A percentile compares a stretch with the other conserved stretches of the same genome.
phyloP scores from a whole-genome alignment of 192 early-diverging fungal genomes.

The Linnemannia hyalina region DNA sequence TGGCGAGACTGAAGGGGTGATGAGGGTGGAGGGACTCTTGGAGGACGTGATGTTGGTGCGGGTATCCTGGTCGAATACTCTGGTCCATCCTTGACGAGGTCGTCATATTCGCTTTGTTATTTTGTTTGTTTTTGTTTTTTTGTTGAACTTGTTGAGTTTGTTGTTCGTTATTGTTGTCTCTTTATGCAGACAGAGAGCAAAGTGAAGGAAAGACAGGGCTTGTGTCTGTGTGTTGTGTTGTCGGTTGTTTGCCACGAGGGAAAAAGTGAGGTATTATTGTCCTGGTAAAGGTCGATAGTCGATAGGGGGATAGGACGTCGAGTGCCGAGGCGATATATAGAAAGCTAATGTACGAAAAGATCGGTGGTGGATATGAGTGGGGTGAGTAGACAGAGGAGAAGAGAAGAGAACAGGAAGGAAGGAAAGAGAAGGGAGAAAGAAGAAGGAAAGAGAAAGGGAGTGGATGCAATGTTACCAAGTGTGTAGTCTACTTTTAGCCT shows the following conservation, averaged over 20 bases:
- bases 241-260: background rate
- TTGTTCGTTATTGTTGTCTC: background rate
- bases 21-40: slow-evolving; percentile 9
- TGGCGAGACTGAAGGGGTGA: slow-evolving; percentile 11
- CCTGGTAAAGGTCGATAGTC: background rate
- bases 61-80: slow-evolving; percentile 6
- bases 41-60: slow-evolving; percentile 5
- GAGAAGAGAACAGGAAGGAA: background rate
- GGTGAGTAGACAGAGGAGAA: background rate
- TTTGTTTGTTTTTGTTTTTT: background rate
- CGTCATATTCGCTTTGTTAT: background rate
- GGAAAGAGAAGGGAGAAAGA: background rate
- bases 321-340: too few species aligned
- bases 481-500: too few species aligned
- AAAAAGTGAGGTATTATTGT: background rate
- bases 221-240: background rate
- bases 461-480: too few species aligned
- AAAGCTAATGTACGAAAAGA: background rate
- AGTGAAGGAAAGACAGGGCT: too few species aligned
- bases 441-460: background rate
- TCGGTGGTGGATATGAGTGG: background rate
- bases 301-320: background rate
- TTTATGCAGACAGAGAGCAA: slow-evolving; percentile 2
- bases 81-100: slow-evolving; percentile 20
- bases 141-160: background rate